Conservation (phyloP, 2,329 filamentous ascomycete genomes). For the Aspergillus fructus region DNA sequence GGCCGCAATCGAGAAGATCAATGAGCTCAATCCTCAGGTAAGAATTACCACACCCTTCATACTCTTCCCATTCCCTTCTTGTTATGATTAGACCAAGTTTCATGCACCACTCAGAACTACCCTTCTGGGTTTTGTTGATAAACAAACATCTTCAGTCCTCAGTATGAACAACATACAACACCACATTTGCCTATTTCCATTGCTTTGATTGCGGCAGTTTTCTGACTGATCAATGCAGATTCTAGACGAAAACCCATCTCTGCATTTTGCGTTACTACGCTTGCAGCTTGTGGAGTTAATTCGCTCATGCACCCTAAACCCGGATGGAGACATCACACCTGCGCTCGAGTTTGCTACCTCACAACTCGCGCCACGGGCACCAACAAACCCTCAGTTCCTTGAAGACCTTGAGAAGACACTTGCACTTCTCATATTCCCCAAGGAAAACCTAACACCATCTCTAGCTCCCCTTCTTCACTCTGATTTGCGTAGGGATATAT, state of each 20-base stretch:
- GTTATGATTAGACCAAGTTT: slow-evolving; percentile 93
- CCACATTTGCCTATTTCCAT: slow-evolving; percentile 14
- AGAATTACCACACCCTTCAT: slow-evolving; percentile 36
- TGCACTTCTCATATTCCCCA: slow-evolving; percentile 83
- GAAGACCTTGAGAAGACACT: slow-evolving; percentile 89
- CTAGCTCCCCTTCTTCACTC: slow-evolving; percentile 77
- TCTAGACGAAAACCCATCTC: slow-evolving; percentile 73
- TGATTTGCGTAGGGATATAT: slow-evolving; percentile 76
- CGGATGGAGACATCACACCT: slow-evolving; percentile 70
- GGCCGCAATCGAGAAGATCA: slow-evolving; percentile 79
- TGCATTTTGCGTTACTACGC: slow-evolving; percentile 87
- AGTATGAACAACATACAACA: slow-evolving; percentile 66
- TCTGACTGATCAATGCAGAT: slow-evolving; percentile 60
- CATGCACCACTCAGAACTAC: slow-evolving; percentile 99
- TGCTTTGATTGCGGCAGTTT: slow-evolving; percentile 14
- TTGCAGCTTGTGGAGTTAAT: slow-evolving; percentile 95
- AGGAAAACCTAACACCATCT: slow-evolving; percentile 74
- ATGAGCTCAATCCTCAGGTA: slow-evolving; percentile 90
- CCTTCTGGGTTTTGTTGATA: slow-evolving; percentile 86
- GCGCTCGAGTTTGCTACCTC: slow-evolving; percentile 85
- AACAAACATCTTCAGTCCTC: slow-evolving; percentile 74
- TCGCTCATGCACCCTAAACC: slow-evolving; percentile 65
- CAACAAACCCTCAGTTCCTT: slow-evolving; percentile 76
- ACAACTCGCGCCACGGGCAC: slow-evolving; percentile 82
- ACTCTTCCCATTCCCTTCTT: slow-evolving; percentile 30